Conservation (phyloP, 495 filamentous ascomycete genomes). For the Tetracladium setigerum region DNA sequence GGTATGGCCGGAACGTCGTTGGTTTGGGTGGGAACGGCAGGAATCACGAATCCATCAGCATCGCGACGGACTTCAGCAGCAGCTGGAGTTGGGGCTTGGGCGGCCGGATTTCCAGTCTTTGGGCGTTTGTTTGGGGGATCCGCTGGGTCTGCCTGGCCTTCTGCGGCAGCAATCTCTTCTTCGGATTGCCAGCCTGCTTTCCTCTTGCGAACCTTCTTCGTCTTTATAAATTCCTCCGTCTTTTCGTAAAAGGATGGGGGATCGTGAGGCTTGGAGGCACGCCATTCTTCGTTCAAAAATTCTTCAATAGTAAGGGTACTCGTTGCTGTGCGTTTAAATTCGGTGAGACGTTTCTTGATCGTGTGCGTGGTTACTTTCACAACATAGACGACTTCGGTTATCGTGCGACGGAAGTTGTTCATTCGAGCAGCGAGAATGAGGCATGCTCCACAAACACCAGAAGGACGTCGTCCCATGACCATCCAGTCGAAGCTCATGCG, state of each 20-base stretch:
- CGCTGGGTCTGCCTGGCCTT: slow-evolving; percentile 4
- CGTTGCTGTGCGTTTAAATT: slow-evolving; percentile 78
- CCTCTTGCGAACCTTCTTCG: slow-evolving; percentile 34
- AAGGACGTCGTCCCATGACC: slow-evolving; percentile 82
- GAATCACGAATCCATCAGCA: slow-evolving; percentile 48
- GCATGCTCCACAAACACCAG: slow-evolving; percentile 89
- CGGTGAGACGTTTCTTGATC: slow-evolving; percentile 78
- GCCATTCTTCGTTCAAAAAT: slow-evolving; percentile 58
- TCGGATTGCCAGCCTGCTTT: slow-evolving; percentile 11
- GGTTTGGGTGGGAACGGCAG: slow-evolving; percentile 19
- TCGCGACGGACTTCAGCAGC: slow-evolving; percentile 30
- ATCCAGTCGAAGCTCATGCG: slow-evolving; percentile 97
- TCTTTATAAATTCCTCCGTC: slow-evolving; percentile 41
- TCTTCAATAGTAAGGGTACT: slow-evolving; percentile 77
- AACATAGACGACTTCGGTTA: slow-evolving; percentile 89
- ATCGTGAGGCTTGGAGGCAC: slow-evolving; percentile 50
- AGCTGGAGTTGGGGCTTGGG: slow-evolving; percentile 2
- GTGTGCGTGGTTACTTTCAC: slow-evolving; percentile 92
- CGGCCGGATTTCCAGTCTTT: slow-evolving; percentile 2
- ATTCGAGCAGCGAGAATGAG: slow-evolving; percentile 91
- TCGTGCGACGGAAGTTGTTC: slow-evolving; percentile 91
- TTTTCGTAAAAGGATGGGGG: slow-evolving; percentile 76
- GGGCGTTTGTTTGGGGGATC: slow-evolving; percentile 11
- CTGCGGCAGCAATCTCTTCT: slow-evolving; percentile 3
- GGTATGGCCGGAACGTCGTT: slow-evolving; percentile 22